Base-by-base conservation (phyloP, 495 filamentous ascomycete species). In the Penicillium mononematosum region DNA sequence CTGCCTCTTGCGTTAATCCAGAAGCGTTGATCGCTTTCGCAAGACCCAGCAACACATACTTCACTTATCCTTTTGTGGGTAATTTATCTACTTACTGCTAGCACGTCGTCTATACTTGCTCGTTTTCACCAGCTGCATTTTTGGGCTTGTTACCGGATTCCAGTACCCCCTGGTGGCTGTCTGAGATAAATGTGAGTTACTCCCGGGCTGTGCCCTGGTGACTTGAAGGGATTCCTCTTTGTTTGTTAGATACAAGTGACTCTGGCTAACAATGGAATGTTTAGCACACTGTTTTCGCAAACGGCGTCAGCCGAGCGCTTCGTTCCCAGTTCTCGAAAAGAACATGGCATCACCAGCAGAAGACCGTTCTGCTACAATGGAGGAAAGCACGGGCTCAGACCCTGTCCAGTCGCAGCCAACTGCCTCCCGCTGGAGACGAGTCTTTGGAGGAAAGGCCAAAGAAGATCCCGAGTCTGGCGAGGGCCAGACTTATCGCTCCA, bases 401-500 rank as follows among this genome's bases (percentile, higher is more conserved):
- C 19, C 29, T 7, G 14, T 25, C 16, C 9, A 8, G 12, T 48
- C 4, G 41, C 39, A 52, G 20, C 49, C 55, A 29, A n/a, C 39
- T 32, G 44, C 44, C 8, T 31, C 54, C 17, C 54, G 60, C 19
- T 71, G 69, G 69, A 70, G 38, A 38, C 53, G 58, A 5, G 16
- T 66, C 9, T 68, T 68, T 55, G 61, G 43, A 31, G 8, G 11
- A 39, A 51, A 55, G 12, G 32, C 66, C 6, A 39, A 39, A 9
- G 29, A 46, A 27, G 51, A 53, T 14, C 9, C 50, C 0, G 54
- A 58, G 1, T 31, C 29, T 2, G 47, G 42, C 10, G 50, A 56
- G 16, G 53, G 62, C 16, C 38, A 61, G 11, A 58, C 51, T 10
- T 77, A 78, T 60, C 72, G 76, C n/a, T 45, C 73, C 12, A 84